Percentiles rank a stretch among this genome's conserved stretches.
These are phyloP conservation scores for Sclerotinia glacialis DNA, from an alignment of 2,329 filamentous ascomycete species.

Conservation along the genomic window DNA sequence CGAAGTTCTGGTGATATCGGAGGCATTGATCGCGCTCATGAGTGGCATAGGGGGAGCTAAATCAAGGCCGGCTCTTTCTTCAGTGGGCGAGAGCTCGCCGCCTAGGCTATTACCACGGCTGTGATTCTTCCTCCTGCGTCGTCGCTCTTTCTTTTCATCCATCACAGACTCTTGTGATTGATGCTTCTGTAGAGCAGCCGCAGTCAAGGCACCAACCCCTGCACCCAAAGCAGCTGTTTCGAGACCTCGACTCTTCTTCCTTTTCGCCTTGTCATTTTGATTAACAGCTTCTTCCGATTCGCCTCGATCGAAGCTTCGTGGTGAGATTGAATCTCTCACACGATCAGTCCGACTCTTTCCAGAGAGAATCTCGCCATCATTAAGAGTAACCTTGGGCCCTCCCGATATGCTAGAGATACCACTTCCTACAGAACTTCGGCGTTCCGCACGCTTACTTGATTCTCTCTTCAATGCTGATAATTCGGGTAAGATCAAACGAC, in stretches of 20 bases:
- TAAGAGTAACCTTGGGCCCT: slow-evolving; percentile 57
- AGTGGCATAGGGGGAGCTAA: slow-evolving; percentile 77
- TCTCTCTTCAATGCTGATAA: slow-evolving; percentile 88
- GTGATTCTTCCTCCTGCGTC: slow-evolving; percentile 45
- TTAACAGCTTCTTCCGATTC: slow-evolving; percentile 47
- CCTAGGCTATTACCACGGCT: slow-evolving; percentile 46
- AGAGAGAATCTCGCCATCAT: slow-evolving; percentile 56
- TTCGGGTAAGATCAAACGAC: slow-evolving; percentile 76
- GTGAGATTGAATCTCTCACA: slow-evolving; percentile 32
- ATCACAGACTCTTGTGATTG: slow-evolving; percentile 60
- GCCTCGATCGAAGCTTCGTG: slow-evolving; percentile 42
- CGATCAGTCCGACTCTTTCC: slow-evolving; percentile 51
- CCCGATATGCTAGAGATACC: slow-evolving; percentile 54
- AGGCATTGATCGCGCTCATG: slow-evolving; percentile 79
- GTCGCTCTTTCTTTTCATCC: slow-evolving; percentile 44
- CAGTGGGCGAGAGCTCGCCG: slow-evolving; percentile 40
- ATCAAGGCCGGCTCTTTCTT: slow-evolving; percentile 53
- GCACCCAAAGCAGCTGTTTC: slow-evolving; percentile 35
- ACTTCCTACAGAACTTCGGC: slow-evolving; percentile 38
- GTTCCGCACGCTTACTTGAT: slow-evolving; percentile 66
- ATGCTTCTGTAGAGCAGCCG: slow-evolving; percentile 61
- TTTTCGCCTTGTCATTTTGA: slow-evolving; percentile 48
- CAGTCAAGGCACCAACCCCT: slow-evolving; percentile 56
- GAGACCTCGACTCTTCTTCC: slow-evolving; percentile 34
- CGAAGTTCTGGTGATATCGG: slow-evolving; percentile 83